Evolutionary conservation across 2,329 filamentous ascomycete species (phyloP).

Genomic region (Colletotrichum sp.): DNA sequence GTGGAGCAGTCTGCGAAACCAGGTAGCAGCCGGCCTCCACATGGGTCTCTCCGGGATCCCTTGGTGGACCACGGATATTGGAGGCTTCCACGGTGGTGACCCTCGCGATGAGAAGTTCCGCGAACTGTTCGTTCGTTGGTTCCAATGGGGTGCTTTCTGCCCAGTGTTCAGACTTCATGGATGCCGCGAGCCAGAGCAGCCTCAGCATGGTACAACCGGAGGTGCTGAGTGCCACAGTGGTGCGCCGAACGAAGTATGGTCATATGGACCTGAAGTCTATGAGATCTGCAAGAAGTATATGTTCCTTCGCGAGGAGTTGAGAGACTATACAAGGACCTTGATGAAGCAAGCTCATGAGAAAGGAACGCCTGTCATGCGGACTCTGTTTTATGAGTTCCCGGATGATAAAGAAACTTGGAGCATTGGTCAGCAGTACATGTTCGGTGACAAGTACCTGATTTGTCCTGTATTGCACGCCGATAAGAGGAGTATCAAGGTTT

Average conservation of each 20-base stretch:
- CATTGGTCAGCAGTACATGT: constrained; percentile 68
- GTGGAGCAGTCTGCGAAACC: constrained; percentile 63
- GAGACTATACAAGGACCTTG: constrained; percentile 60
- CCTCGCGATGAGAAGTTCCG: constrained; percentile 60
- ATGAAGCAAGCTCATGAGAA: constrained; percentile 66
- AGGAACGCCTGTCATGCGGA: constrained; percentile 65
- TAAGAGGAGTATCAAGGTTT: constrained; percentile 48
- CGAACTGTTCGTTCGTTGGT: constrained; percentile 71
- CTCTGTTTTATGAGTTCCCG: constrained; percentile 70
- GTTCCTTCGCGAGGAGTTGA: constrained; percentile 59
- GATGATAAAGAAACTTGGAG: constrained; percentile 58
- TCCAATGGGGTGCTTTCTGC: constrained; percentile 72
- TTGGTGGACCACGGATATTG: constrained; percentile 76
- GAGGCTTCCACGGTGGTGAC: constrained; percentile 71
- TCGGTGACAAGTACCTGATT: constrained; percentile 62
- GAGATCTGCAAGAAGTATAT: constrained; percentile 66
- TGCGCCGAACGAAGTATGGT: constrained; percentile 69
- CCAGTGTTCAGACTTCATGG: constrained; percentile 73
- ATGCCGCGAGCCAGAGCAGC: constrained; percentile 62
- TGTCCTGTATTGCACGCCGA: constrained; percentile 60
- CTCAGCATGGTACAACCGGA: constrained; percentile 21
- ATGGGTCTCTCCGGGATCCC: constrained; percentile 69
- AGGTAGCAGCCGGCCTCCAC: constrained; percentile 68
- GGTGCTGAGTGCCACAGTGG: constrained; percentile 46
- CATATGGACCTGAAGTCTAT: constrained; percentile 65